Evolutionary conservation across 805 yeast species (phyloP).

Genomic region (Suhomyces emberorum): DNA sequence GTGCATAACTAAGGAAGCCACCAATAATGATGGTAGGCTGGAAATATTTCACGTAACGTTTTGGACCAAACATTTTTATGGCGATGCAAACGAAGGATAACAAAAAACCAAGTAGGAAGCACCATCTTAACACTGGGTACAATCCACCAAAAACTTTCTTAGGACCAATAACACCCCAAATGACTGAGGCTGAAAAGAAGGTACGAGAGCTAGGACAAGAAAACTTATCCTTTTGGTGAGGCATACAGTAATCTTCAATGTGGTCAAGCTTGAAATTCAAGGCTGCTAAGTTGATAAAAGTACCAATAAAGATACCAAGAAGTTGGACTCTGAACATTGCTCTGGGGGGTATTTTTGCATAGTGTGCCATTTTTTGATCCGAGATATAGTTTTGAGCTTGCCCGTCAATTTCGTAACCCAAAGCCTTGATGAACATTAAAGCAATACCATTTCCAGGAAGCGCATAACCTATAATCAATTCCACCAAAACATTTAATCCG

Average conservation of each 20-base stretch:
- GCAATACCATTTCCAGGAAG: constrained; percentile 56
- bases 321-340: constrained; percentile 24
- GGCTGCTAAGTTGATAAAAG: constrained; percentile 19
- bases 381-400: constrained; percentile 33
- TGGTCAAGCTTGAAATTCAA: constrained; percentile 16
- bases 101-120: constrained; percentile 32
- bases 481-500: constrained; percentile 52
- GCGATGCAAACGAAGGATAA: constrained; percentile 20
- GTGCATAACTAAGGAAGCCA: constrained; percentile 10
- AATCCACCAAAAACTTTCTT: constrained; percentile 29
- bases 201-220: constrained; percentile 27
- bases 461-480: constrained; percentile 55
- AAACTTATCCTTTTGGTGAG: constrained; percentile 18
- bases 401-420: constrained; percentile 27
- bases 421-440: constrained; percentile 48
- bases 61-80: constrained; percentile 13
- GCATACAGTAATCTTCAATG: constrained; percentile 17
- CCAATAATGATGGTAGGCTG: constrained; percentile 12
- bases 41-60: constrained; percentile 15
- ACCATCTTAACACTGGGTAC: constrained; percentile 31
- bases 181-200: constrained; percentile 31
- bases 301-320: constrained; percentile 15
- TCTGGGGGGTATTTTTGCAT: constrained; percentile 22
- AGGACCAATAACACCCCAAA: constrained; percentile 65
- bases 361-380: constrained; percentile 36